These are phyloP conservation scores for Styphnolobium japonicum DNA, from an alignment of 306 rosid species.

Conservation along the genomic window DNA sequence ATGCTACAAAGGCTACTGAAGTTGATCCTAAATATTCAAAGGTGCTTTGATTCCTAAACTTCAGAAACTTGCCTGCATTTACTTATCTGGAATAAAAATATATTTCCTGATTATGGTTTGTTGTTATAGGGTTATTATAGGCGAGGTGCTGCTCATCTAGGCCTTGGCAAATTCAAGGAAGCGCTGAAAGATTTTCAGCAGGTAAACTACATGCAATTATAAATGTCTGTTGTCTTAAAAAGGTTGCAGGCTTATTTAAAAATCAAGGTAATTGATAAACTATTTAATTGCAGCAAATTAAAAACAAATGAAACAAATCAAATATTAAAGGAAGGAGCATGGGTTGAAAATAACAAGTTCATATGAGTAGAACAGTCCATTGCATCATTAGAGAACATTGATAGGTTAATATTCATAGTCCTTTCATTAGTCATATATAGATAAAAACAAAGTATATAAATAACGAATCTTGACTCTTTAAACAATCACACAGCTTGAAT, in stretches of 20 bases:
- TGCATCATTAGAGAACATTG: conserved; percentile 3
- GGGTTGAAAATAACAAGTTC: conserved; percentile 10
- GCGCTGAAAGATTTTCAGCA: conserved; percentile 96
- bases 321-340: neutral
- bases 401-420: neutral
- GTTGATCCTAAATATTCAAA: conserved; percentile 89
- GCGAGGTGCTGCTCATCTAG: conserved; percentile 92
- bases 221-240: neutral
- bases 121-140: conserved; percentile 85
- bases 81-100: neutral
- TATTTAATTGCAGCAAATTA: neutral
- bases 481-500: neutral
- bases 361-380: neutral
- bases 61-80: conserved; percentile 5
- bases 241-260: neutral
- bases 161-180: conserved; percentile 92
- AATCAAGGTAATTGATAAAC: neutral
- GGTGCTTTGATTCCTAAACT: conserved; percentile 42
- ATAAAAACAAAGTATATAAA: too few species aligned
- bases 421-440: neutral
- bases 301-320: neutral
- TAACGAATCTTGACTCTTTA: neutral
- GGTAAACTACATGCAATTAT: conserved; percentile 44
- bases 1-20: conserved; percentile 90
- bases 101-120: conserved; percentile 33